Percentiles rank a stretch among this genome's conserved stretches.
Conservation (phyloP, 495 filamentous ascomycete species). For the Aspergillus steynii region DNA sequence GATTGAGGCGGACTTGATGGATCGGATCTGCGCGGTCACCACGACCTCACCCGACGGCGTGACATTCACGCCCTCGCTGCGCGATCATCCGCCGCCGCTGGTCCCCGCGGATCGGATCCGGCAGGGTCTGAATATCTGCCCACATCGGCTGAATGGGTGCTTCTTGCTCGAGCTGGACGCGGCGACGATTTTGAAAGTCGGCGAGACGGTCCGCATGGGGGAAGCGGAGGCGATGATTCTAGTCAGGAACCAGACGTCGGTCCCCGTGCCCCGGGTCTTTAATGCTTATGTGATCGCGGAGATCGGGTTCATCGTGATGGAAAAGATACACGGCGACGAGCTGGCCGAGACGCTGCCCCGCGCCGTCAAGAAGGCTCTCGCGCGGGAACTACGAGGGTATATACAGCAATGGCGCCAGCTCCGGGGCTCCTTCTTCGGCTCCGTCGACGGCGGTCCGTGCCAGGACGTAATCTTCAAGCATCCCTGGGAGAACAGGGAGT, state of each 20-base stretch:
- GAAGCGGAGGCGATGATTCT: slow-evolving; percentile 31
- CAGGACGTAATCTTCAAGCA: slow-evolving; percentile 21
- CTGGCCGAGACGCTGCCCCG: slow-evolving; percentile 15
- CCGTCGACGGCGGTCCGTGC: slow-evolving; percentile 24
- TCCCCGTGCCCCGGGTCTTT: slow-evolving; percentile 31
- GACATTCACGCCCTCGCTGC: neutral
- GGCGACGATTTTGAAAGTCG: slow-evolving; percentile 22
- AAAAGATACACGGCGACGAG: slow-evolving; percentile 20
- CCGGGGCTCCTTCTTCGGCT: slow-evolving; percentile 19
- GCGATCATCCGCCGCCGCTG: neutral
- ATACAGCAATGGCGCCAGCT: slow-evolving; percentile 22
- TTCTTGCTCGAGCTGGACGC: neutral
- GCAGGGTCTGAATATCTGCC: neutral
- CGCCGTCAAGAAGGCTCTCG: slow-evolving; percentile 10
- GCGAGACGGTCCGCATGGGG: slow-evolving; percentile 19
- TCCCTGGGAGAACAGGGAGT: slow-evolving; percentile 15
- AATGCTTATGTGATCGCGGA: slow-evolving; percentile 27
- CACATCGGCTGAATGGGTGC: neutral
- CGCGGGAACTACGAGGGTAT: slow-evolving; percentile 16
- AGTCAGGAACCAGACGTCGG: slow-evolving; percentile 20
- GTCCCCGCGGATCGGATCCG: neutral
- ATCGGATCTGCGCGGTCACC: neutral
- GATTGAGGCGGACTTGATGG: neutral
- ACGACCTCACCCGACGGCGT: neutral
- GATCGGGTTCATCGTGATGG: slow-evolving; percentile 33